Conservation (phyloP, 805 yeast species). For the Candida maris region DNA sequence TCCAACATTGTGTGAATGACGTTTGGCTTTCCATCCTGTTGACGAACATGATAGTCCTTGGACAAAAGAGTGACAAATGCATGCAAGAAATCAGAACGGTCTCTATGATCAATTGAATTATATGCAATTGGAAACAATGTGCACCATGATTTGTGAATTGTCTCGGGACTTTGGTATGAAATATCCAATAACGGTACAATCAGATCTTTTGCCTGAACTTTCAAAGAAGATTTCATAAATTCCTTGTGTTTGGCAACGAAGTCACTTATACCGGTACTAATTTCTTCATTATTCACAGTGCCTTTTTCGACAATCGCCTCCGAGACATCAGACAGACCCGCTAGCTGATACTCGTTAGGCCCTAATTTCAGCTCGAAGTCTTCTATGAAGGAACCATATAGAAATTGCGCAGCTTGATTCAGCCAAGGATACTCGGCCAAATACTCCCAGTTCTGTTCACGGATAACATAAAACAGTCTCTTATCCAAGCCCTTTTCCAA, state of each 20-base stretch:
- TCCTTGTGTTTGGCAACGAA: constrained; percentile 23
- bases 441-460: constrained; percentile 97
- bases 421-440: constrained; percentile 93
- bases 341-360: constrained; percentile 47
- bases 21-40: constrained; percentile 80
- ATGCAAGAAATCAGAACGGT: constrained; percentile 79
- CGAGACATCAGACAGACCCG: constrained; percentile 46
- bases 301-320: constrained; percentile 25
- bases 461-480: constrained; percentile 78
- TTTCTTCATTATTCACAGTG: constrained; percentile 17
- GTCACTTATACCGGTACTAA: constrained; percentile 13
- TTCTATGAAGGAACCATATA: constrained; percentile 72
- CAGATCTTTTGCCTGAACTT: constrained; percentile 55
- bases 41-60: constrained; percentile 90
- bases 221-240: constrained; percentile 23
- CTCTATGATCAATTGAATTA: constrained; percentile 69
- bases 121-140: constrained; percentile 79
- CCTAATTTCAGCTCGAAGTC: constrained; percentile 44
- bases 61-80: constrained; percentile 75
- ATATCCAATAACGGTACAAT: constrained; percentile 72
- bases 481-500: constrained; percentile 74
- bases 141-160: constrained; percentile 82
- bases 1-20: constrained; percentile 80
- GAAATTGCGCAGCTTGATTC: constrained; percentile 83
- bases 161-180: constrained; percentile 74